These are phyloP conservation scores for Penicillium sp. DNA, from an alignment of 2,329 filamentous ascomycete genomes.

Conservation along the genomic window DNA sequence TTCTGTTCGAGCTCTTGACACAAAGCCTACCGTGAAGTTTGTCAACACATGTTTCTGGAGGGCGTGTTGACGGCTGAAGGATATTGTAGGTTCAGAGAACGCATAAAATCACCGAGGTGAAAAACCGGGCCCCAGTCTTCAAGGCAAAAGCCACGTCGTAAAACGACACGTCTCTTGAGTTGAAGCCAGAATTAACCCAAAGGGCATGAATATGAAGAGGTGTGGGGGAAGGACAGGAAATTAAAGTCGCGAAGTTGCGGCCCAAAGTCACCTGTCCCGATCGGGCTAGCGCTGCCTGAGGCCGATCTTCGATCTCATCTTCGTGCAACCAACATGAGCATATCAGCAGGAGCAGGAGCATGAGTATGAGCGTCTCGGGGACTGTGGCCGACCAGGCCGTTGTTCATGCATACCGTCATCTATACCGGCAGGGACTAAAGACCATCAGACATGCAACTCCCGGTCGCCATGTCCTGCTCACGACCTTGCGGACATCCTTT, in stretches of 20 bases:
- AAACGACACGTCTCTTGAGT: conserved; percentile 1
- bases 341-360: too few species aligned
- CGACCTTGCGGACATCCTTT: conserved; percentile 42
- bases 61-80: neutral
- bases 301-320: conserved; percentile 7
- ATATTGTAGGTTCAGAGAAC: conserved; percentile 2
- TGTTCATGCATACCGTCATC: conserved; percentile 52
- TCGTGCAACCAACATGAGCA: conserved; percentile 4
- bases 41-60: conserved; percentile 16
- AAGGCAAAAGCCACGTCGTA: neutral
- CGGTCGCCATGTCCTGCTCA: conserved; percentile 50
- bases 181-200: neutral
- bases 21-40: conserved; percentile 14
- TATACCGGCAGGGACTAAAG: conserved; percentile 51
- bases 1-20: conserved; percentile 23
- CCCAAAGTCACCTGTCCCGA: conserved; percentile 23
- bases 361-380: conserved; percentile 6
- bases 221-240: conserved; percentile 7
- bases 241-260: conserved; percentile 19
- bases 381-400: conserved; percentile 30
- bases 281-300: conserved; percentile 24
- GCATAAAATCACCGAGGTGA: conserved; percentile 4
- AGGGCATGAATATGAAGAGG: neutral
- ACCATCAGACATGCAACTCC: conserved; percentile 56
- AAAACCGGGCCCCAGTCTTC: neutral